These are phyloP conservation scores for Mycena kentingensis DNA, from an alignment of 768 basidiomycete genomes.

Conservation along the genomic window DNA sequence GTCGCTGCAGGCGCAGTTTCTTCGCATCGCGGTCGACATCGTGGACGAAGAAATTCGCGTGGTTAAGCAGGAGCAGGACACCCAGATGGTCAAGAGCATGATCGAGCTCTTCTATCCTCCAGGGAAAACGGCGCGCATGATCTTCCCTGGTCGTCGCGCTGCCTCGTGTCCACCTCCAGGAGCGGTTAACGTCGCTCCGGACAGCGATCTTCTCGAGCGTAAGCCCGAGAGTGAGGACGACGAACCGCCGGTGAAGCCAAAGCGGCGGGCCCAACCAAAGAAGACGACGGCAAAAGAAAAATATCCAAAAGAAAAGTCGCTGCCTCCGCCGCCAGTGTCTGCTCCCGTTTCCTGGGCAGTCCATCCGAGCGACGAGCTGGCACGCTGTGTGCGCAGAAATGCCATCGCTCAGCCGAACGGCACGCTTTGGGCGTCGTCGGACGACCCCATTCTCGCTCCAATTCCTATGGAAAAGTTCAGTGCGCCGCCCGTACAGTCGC, in stretches of 20 bases:
- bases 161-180: slow-evolving; percentile 17
- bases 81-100: slow-evolving; percentile 3
- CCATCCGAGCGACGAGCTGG: background rate
- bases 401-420: background rate
- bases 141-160: slow-evolving; percentile 18
- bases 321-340: background rate
- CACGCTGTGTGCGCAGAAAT: no score
- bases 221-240: background rate
- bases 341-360: background rate
- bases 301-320: no score
- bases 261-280: no score
- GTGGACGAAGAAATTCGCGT: slow-evolving; percentile 6
- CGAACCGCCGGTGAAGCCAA: no score
- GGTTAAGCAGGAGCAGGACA: slow-evolving; percentile 1
- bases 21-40: slow-evolving; percentile 8
- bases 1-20: slow-evolving; percentile 2
- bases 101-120: slow-evolving; percentile 21
- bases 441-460: background rate
- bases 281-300: no score
- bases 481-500: no score
- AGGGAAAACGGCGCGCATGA: slow-evolving; percentile 18
- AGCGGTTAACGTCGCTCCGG: slow-evolving; percentile 10
- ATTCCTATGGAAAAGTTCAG: no score
- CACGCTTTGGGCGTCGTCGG: background rate
- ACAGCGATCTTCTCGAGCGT: slow-evolving; percentile 16